Evolutionary conservation across 176 grass and related monocot genomes (phyloP), one percentile per base, ranked within the genome.

Genomic region (Guadua angustifolia): DNA sequence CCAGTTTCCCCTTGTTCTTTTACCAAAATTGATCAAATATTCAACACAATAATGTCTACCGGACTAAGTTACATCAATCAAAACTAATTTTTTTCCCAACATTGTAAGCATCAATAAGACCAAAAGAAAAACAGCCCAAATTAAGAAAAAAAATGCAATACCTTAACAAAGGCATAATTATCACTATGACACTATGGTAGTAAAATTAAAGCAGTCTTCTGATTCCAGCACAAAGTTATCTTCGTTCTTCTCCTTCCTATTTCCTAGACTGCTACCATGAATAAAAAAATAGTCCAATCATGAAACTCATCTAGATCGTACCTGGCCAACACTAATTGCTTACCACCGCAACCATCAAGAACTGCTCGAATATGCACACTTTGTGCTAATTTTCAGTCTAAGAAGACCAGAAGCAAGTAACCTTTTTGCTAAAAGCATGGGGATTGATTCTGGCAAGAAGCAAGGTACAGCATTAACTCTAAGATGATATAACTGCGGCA

Each of bases 31-130:
- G n/a, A n/a, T n/a, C n/a, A n/a, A n/a, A n/a, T n/a, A n/a, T n/a
- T n/a, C n/a, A n/a, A n/a, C n/a, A n/a, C n/a, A n/a, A n/a, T n/a
- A n/a, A n/a, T n/a, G n/a, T n/a, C n/a, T n/a, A n/a, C n/a, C n/a
- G n/a, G n/a, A n/a, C 65, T 63, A 46, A 46, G 32, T 71, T 10
- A n/a, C 25, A 46, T 33, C 1, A 3, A 21, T 16, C 8, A 80
- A 50, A 70, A 33, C 25, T 71, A 75, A 75, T 6, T 53, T 18
- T 4, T 70, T 77, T 75, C n/a, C 63, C 2, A 85, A 19, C 51
- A 77, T 5, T 52, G 43, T 13, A 80, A 64, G 19, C 46, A 69
- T n/a, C 22, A 19, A 22, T 15, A 79, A 38, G 26, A 71, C 16
- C n/a, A n/a, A n/a, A 58, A 18, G 68, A 80, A 59, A 32, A 63